Evolutionary conservation across 2,329 filamentous ascomycete genomes (phyloP).

Genomic region (Claviceps fusiformis): DNA sequence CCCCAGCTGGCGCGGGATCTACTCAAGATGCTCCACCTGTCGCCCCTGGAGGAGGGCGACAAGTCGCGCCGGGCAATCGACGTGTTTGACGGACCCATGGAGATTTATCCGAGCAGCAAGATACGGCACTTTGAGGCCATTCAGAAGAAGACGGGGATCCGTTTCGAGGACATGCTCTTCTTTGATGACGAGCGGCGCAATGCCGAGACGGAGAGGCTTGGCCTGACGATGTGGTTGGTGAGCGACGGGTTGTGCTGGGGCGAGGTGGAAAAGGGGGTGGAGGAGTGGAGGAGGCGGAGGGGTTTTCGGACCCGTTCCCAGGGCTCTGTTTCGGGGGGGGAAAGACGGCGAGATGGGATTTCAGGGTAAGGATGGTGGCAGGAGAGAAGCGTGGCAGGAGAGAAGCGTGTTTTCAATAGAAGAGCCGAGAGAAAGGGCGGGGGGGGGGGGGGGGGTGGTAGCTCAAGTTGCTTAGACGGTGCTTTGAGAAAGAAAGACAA

Average conservation of each 20-base stretch:
- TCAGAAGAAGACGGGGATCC: conserved; percentile 54
- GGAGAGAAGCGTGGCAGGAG: background rate
- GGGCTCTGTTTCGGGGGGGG: background rate
- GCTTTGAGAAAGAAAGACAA: no score
- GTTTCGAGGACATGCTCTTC: conserved; percentile 79
- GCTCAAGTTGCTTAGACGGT: no score
- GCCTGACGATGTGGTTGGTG: conserved; percentile 75
- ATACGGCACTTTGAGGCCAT: conserved; percentile 71
- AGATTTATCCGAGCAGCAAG: conserved; percentile 69
- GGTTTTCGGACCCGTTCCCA: conserved; percentile 17
- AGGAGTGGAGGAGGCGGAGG: conserved; percentile 65
- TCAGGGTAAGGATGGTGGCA: background rate
- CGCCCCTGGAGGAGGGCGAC: conserved; percentile 16
- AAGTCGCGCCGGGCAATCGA: conserved; percentile 37
- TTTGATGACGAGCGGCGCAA: conserved; percentile 90
- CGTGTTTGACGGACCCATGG: conserved; percentile 45
- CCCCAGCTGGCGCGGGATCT: conserved; percentile 71
- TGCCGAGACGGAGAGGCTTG: conserved; percentile 62
- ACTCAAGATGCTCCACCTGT: conserved; percentile 57
- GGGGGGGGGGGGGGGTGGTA: no score
- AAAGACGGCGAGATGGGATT: no score
- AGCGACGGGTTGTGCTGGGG: conserved; percentile 61
- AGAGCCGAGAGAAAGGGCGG: no score
- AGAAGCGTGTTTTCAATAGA: background rate
- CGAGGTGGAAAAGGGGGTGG: conserved; percentile 68